Evolutionary conservation across 1,139 yeast genomes (phyloP).

Genomic region (Suhomyces wounanorum): DNA sequence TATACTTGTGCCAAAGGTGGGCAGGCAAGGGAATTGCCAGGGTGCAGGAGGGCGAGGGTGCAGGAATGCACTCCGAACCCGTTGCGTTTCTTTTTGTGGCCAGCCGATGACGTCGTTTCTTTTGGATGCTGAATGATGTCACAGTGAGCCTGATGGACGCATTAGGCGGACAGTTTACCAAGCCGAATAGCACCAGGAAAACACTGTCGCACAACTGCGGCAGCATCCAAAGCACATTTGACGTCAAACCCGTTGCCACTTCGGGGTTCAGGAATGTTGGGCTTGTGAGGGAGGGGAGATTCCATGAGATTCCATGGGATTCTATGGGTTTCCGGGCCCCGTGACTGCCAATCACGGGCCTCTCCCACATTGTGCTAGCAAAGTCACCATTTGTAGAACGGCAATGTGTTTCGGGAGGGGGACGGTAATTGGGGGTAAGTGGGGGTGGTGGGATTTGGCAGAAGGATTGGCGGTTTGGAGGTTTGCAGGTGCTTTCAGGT

Average conservation of each 20-base stretch:
- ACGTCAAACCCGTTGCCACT: too few species aligned
- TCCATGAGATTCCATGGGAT: neutral
- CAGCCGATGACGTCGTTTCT: constrained; percentile 13
- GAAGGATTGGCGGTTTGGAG: too few species aligned
- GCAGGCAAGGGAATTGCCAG: constrained; percentile 5
- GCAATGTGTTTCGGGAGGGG: too few species aligned
- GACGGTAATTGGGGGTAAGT: too few species aligned
- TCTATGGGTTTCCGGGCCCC: neutral
- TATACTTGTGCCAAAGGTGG: constrained; percentile 2
- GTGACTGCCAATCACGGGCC: neutral
- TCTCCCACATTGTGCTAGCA: neutral
- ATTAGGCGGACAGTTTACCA: neutral
- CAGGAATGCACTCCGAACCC: constrained; percentile 11
- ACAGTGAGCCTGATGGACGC: constrained; percentile 5
- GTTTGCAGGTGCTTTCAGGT: too few species aligned
- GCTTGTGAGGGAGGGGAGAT: neutral
- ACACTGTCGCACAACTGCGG: neutral
- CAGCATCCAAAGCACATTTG: too few species aligned
- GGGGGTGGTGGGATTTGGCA: too few species aligned
- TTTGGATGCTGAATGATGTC: constrained; percentile 13
- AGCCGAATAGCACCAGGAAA: too few species aligned
- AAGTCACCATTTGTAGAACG: too few species aligned
- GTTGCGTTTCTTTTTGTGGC: constrained; percentile 6
- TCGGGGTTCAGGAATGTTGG: constrained; percentile 8
- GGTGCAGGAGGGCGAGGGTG: constrained; percentile 7